These are phyloP conservation scores for Hepatocystis sp. DNA, from an alignment of 169 alveolate species.

Conservation along the genomic window DNA sequence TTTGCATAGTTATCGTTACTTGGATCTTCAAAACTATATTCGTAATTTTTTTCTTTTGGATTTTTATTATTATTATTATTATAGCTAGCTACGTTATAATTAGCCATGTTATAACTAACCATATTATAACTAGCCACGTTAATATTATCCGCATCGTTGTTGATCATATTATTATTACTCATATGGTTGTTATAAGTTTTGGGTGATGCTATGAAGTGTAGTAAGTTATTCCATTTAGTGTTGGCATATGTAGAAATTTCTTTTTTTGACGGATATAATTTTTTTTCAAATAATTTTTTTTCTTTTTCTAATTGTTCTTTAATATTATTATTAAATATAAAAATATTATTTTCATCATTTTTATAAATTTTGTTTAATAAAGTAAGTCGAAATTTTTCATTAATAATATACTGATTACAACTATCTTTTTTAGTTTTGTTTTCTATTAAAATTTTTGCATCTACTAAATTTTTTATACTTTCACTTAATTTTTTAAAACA, in stretches of 20 bases:
- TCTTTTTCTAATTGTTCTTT: slow-evolving; percentile 59
- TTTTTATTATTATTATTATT: no score
- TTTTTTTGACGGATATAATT: slow-evolving; percentile 57
- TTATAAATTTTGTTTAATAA: slow-evolving; percentile 67
- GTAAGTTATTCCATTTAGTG: slow-evolving; percentile 45
- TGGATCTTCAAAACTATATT: no score
- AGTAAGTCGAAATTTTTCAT: slow-evolving; percentile 57
- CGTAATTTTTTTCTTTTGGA: no score
- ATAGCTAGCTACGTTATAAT: no score
- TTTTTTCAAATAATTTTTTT: slow-evolving; percentile 42
- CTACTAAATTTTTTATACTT: slow-evolving; percentile 71
- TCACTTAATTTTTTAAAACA: slow-evolving; percentile 81
- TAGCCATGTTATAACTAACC: no score
- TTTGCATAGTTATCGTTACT: no score
- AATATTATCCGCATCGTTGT: not conserved
- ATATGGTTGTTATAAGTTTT: slow-evolving; percentile 1
- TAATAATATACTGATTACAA: slow-evolving; percentile 58
- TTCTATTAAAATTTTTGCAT: slow-evolving; percentile 60
- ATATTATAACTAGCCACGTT: not conserved
- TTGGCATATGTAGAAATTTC: slow-evolving; percentile 39
- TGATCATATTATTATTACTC: not conserved
- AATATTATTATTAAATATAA: slow-evolving; percentile 46
- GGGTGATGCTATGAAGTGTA: slow-evolving; percentile 72
- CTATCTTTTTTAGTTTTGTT: slow-evolving; percentile 71
- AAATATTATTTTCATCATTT: slow-evolving; percentile 25